A percentile compares a stretch with the other conserved stretches of the same genome.
Evolutionary conservation across 306 rosid species (phyloP).

Genomic region (Herpetospermum pedunculosum): DNA sequence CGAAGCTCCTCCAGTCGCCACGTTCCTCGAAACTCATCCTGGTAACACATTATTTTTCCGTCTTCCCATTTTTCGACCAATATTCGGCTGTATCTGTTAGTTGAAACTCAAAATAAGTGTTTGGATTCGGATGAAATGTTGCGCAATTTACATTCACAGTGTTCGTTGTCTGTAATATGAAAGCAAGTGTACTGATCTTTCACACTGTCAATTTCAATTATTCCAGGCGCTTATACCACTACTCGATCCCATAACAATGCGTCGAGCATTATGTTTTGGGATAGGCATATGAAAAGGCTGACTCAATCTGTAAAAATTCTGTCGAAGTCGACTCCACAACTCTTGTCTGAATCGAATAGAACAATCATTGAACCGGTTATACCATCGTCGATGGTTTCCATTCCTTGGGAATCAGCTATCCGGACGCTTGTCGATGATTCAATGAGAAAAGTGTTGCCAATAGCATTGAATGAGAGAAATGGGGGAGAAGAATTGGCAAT

Average conservation of each 20-base stretch:
- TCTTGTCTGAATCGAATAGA: slow-evolving; percentile 29
- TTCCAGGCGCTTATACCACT: slow-evolving; percentile 82
- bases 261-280: slow-evolving; percentile 66
- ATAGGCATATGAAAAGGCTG: slow-evolving; percentile 64
- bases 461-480: slow-evolving; percentile 39
- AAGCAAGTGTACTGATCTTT: not conserved
- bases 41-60: slow-evolving; percentile 22
- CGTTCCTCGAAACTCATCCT: slow-evolving; percentile 56
- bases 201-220: not conserved
- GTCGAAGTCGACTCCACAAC: slow-evolving; percentile 34
- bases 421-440: slow-evolving; percentile 43
- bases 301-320: slow-evolving; percentile 46
- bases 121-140: not conserved
- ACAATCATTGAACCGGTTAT: slow-evolving; percentile 14
- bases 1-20: slow-evolving; percentile 41
- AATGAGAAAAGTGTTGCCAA: slow-evolving; percentile 32
- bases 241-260: slow-evolving; percentile 67
- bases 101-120: not conserved
- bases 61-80: not conserved
- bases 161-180: not conserved
- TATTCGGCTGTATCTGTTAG: not conserved
- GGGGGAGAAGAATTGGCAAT: slow-evolving; percentile 48
- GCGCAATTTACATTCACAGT: not conserved
- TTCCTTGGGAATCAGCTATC: slow-evolving; percentile 28
- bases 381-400: slow-evolving; percentile 10